Conservation (phyloP, 2,329 filamentous ascomycete genomes). For the Colletotrichum scovillei region DNA sequence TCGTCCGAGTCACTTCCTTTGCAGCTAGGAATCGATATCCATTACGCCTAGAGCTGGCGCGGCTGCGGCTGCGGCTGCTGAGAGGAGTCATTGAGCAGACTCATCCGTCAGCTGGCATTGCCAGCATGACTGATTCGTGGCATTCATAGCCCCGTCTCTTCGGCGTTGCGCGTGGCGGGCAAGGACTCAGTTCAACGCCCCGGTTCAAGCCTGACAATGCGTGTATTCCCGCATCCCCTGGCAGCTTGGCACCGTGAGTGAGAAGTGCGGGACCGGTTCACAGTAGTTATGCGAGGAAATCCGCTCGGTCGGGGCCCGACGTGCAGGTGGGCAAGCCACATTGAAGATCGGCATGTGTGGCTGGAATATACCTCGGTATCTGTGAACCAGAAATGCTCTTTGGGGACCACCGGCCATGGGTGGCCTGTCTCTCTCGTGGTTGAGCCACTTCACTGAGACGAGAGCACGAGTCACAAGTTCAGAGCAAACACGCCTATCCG, state of each 20-base stretch:
- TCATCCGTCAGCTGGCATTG: not conserved
- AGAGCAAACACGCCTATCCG: not conserved
- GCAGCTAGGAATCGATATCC: not conserved
- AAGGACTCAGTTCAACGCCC: not conserved
- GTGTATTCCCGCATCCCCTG: not conserved
- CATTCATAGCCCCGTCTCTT: not conserved
- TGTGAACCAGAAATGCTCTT: not conserved
- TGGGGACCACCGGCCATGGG: not conserved
- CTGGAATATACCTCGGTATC: not conserved
- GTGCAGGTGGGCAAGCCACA: not conserved
- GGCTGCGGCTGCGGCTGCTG: not conserved
- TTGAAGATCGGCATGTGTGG: conserved; percentile 1
- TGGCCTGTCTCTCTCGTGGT: not conserved
- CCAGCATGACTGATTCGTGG: not conserved
- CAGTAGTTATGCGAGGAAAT: conserved; percentile 4
- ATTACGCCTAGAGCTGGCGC: not conserved
- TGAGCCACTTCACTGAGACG: not conserved
- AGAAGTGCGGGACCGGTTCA: not conserved
- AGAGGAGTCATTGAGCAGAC: not conserved
- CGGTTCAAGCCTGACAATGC: not conserved
- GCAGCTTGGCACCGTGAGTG: not conserved
- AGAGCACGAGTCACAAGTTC: not conserved
- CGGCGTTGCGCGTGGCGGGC: too few species aligned
- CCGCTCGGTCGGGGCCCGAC: conserved; percentile 7
- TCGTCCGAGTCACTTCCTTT: not conserved